phyloP scores from a whole-genome alignment of 2,329 filamentous ascomycete species.

The Blastomyces percursus region DNA sequence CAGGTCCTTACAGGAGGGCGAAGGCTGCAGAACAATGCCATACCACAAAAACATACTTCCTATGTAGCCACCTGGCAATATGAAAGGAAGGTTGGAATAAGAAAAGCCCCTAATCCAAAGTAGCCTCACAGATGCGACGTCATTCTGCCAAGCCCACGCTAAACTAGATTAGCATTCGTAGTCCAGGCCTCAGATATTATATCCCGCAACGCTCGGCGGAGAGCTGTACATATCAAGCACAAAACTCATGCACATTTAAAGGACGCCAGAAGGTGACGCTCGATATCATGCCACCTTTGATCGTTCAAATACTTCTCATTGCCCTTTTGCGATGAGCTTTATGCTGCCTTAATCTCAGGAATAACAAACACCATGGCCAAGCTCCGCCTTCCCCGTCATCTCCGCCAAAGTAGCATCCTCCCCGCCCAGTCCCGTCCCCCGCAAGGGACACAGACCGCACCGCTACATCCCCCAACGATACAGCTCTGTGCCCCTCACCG shows the following conservation, averaged over 20 bases:
- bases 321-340: neutral
- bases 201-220: neutral
- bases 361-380: neutral
- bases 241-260: neutral
- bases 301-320: neutral
- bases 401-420: slow-evolving; percentile 1
- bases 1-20: too few species aligned
- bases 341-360: neutral
- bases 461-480: neutral
- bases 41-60: too few species aligned
- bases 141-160: neutral
- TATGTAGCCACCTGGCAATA: too few species aligned
- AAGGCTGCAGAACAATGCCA: too few species aligned
- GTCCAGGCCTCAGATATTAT: neutral
- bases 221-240: too few species aligned
- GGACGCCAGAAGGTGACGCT: neutral
- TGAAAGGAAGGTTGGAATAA: neutral
- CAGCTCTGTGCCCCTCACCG: neutral
- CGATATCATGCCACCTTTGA: neutral
- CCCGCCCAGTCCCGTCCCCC: neutral
- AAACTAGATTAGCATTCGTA: neutral
- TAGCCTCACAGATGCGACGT: neutral
- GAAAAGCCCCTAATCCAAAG: neutral
- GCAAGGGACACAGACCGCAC: neutral
- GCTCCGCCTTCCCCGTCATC: neutral